phyloP scores from a whole-genome alignment of 106 monocot genomes.

The Allium sativum region DNA sequence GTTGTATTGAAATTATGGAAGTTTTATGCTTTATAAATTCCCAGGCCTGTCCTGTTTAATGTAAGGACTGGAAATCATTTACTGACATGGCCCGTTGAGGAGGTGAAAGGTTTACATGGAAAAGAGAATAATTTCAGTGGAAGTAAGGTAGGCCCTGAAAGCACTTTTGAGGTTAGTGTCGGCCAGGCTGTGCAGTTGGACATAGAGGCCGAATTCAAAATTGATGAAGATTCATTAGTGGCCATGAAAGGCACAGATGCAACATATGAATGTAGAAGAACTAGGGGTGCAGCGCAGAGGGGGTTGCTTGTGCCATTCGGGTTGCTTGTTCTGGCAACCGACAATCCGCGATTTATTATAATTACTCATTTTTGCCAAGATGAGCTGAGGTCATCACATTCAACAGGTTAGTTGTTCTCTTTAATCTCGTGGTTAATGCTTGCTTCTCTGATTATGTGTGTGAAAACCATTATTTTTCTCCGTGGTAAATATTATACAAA shows the following conservation, averaged over 20 bases:
- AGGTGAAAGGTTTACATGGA: conserved; percentile 37
- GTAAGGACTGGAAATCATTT: conserved; percentile 38
- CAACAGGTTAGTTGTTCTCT: too few species aligned
- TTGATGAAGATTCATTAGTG: conserved; percentile 13
- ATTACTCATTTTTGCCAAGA: conserved; percentile 62
- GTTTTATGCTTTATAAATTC: too few species aligned
- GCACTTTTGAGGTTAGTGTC: conserved; percentile 26
- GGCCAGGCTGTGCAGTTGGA: conserved; percentile 40
- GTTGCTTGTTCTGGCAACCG: conserved; percentile 45
- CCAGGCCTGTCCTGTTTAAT: conserved; percentile 47
- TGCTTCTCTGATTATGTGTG: too few species aligned
- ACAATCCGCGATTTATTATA: conserved; percentile 13
- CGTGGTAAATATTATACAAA: too few species aligned
- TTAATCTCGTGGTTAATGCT: too few species aligned
- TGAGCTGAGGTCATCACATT: conserved; percentile 64
- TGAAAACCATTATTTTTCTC: too few species aligned
- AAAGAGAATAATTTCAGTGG: conserved; percentile 11
- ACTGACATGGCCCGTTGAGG: conserved; percentile 62
- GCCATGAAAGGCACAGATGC: conserved; percentile 19
- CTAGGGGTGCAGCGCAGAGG: conserved; percentile 27
- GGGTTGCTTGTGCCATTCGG: conserved; percentile 52
- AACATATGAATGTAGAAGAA: conserved; percentile 44
- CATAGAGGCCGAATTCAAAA: conserved; percentile 50
- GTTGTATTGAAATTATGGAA: too few species aligned
- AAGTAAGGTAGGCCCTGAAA: conserved; percentile 20